A percentile compares a stretch with the other conserved stretches of the same genome.
phyloP scores from a whole-genome alignment of 129 eudicot genomes.

The Helianthus annuus region DNA sequence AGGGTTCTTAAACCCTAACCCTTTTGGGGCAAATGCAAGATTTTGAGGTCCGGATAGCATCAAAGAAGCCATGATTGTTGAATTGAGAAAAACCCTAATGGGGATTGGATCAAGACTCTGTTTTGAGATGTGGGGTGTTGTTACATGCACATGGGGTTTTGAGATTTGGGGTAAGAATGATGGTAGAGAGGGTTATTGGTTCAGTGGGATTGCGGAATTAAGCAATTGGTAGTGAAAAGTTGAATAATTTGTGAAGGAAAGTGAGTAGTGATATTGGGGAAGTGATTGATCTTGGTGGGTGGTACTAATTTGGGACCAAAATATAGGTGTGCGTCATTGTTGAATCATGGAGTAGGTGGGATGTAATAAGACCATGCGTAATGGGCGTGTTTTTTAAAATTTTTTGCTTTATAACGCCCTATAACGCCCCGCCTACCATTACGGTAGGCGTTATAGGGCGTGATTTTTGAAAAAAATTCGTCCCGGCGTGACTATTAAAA shows the following conservation, averaged over 20 bases:
- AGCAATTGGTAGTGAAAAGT: slow-evolving; percentile 1
- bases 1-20: slow-evolving; percentile 47
- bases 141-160: slow-evolving; percentile 21
- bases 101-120: slow-evolving; percentile 14
- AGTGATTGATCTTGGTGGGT: not conserved
- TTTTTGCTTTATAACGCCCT: no score
- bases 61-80: slow-evolving; percentile 59
- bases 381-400: no score
- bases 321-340: no score
- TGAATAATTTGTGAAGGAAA: not conserved
- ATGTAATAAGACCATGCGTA: no score
- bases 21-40: slow-evolving; percentile 45
- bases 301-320: no score
- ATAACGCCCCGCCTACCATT: no score
- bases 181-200: slow-evolving; percentile 4
- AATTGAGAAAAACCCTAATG: slow-evolving; percentile 20
- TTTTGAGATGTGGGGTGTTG: not conserved
- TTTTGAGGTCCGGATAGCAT: slow-evolving; percentile 60
- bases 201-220: not conserved
- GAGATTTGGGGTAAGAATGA: not conserved
- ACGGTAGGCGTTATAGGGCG: no score
- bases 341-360: no score
- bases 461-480: no score
- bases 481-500: no score
- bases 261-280: not conserved